Conservation (phyloP, 192 early-diverging fungal genomes). For the Chytriomyces sp. region DNA sequence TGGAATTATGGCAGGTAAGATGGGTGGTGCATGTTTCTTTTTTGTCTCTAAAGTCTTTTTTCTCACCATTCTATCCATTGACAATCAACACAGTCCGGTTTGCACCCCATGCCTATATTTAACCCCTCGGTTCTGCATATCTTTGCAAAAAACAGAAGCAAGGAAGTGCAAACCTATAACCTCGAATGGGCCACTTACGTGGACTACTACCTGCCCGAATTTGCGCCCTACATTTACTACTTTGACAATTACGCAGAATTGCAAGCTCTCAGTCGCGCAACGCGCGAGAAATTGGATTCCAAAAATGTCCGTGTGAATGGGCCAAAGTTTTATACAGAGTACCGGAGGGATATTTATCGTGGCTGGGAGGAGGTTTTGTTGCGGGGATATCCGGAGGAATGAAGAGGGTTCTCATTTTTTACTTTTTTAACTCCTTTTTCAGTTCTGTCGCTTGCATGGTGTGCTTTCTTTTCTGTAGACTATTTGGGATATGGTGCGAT, state of each 20-base stretch:
- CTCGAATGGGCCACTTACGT: background rate
- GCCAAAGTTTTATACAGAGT: constrained; percentile 1
- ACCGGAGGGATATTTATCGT: background rate
- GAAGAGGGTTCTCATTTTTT: background rate
- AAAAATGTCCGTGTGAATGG: background rate
- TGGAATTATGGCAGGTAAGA: constrained; percentile 5
- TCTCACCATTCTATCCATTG: background rate
- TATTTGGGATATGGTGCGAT: no score
- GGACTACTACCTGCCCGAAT: constrained; percentile 1
- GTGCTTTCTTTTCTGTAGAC: no score
- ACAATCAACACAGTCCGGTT: background rate
- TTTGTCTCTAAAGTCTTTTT: background rate
- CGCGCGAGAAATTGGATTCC: background rate
- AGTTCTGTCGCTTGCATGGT: no score
- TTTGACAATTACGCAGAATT: constrained; percentile 3
- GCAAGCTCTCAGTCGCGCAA: background rate
- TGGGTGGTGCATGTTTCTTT: background rate
- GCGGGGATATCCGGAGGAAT: background rate
- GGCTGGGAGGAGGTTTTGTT: background rate
- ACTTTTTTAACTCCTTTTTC: background rate
- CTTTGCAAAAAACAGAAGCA: background rate
- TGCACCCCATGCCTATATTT: background rate
- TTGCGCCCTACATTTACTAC: background rate
- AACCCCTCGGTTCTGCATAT: background rate
- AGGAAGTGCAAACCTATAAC: background rate